Evolutionary conservation across 345 rosid species (phyloP).

Genomic region (Euclidium syriacum): DNA sequence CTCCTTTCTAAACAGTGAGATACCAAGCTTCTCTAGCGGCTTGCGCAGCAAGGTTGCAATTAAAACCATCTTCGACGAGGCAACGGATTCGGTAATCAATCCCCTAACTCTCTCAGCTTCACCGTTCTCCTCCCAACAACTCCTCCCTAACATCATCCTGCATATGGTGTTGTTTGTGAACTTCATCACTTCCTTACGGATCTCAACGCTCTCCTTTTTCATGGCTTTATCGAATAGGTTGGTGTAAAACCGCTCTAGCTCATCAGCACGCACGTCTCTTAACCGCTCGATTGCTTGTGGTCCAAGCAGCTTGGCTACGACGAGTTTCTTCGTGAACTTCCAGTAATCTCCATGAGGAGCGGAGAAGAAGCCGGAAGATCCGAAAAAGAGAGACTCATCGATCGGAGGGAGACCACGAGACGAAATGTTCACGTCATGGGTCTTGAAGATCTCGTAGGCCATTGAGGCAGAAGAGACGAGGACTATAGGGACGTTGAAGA

Average conservation of each 20-base stretch:
- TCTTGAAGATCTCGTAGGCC: slow-evolving; percentile 7
- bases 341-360: slow-evolving; percentile 20
- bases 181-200: background rate
- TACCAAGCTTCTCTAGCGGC: slow-evolving; percentile 5
- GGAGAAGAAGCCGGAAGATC: background rate
- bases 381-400: background rate
- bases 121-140: slow-evolving; percentile 1
- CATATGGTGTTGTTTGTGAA: slow-evolving; percentile 18
- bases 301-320: slow-evolving; percentile 20
- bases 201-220: slow-evolving; percentile 17
- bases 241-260: background rate
- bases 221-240: slow-evolving; percentile 5
- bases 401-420: background rate
- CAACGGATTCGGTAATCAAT: background rate
- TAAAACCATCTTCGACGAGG: background rate
- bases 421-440: slow-evolving; percentile 2
- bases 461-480: slow-evolving; percentile 14
- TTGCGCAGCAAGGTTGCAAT: background rate
- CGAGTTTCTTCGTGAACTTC: slow-evolving; percentile 25
- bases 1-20: slow-evolving; percentile 39
- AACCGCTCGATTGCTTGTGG: slow-evolving; percentile 9
- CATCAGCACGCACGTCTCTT: slow-evolving; percentile 2
- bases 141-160: slow-evolving; percentile 38
- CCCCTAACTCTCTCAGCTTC: slow-evolving; percentile 5
- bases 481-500: background rate